Conservation (phyloP, 1,284 basidiomycete genomes). For the Entoloma clypeatum region DNA sequence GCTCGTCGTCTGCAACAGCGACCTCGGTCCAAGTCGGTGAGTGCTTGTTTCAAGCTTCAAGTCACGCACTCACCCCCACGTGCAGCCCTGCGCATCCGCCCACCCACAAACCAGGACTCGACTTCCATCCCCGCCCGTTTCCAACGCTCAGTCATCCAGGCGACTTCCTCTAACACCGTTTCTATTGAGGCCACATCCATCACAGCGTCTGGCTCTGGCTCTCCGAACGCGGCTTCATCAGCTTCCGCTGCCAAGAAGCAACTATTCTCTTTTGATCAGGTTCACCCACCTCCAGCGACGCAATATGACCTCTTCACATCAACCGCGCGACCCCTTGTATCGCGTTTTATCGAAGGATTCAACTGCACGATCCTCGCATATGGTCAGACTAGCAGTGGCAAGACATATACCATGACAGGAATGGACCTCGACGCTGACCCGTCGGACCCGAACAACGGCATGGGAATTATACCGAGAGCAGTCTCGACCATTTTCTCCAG, state of each 20-base stretch:
- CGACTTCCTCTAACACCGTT: slow-evolving; percentile 64
- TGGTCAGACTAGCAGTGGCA: slow-evolving; percentile 96
- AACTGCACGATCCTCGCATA: slow-evolving; percentile 98
- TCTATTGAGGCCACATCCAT: slow-evolving; percentile 65
- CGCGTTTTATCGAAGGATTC: slow-evolving; percentile 92
- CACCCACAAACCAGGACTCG: slow-evolving; percentile 79
- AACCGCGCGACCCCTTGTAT: slow-evolving; percentile 82
- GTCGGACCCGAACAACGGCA: slow-evolving; percentile 67
- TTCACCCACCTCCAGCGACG: slow-evolving; percentile 78
- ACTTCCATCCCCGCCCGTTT: slow-evolving; percentile 88
- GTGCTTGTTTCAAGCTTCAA: slow-evolving; percentile 28
- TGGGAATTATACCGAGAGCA: slow-evolving; percentile 95
- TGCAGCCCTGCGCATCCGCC: slow-evolving; percentile 89
- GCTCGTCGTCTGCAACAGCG: slow-evolving; percentile 60
- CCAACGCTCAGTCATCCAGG: slow-evolving; percentile 84
- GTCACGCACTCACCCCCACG: slow-evolving; percentile 14
- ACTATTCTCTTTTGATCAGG: slow-evolving; percentile 90
- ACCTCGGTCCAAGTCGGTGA: slow-evolving; percentile 85
- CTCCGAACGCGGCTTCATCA: slow-evolving; percentile 42
- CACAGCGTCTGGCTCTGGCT: slow-evolving; percentile 39
- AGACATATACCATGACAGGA: slow-evolving; percentile 97
- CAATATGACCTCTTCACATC: slow-evolving; percentile 84
- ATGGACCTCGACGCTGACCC: slow-evolving; percentile 82
- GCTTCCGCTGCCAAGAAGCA: slow-evolving; percentile 73
- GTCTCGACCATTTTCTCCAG: slow-evolving; percentile 87